Evolutionary conservation across 1,139 yeast genomes (phyloP), one percentile per base, ranked within the genome.

Genomic region (Scheffersomyces titani): DNA sequence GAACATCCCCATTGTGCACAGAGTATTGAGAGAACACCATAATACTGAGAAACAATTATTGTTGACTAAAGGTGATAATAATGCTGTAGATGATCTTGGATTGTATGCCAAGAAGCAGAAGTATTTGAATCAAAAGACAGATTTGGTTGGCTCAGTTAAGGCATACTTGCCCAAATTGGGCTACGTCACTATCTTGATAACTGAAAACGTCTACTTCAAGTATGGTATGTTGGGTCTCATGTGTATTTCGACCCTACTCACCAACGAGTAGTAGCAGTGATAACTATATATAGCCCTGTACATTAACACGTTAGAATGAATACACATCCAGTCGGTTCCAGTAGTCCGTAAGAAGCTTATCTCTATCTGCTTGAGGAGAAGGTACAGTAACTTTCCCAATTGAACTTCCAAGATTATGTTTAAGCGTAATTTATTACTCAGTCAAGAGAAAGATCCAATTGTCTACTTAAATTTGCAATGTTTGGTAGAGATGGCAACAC

Each of bases 61-160:
- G 54, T 81, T 94, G 61, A 96, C 99, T 2, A 94, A 94, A 71
- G 99, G 99, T 70, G 99, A 94, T 72, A 96, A 96, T 72, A 94
- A 94, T 69, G 90, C 94, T 3, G 88, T 90, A 56, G 97, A 94
- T 72, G 99, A 94, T 73, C 81, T 94, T 64, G 89, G 91, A 20
- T 80, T 94, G 52, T 94, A 96, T 69, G 90, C 94, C 1, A 82
- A 85, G 63, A 87, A 85, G 58, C 96, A 92, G 69, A 78, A 78
- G 55, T 94, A 94, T 64, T 78, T 94, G 65, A 87, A 91, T 65
- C 87, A 92, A 62, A 82, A 86, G 52, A 79, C 77, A 20, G 98
- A 96, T 69, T 82, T 94, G 56, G 86, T 92, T 16, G 99, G 99
- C 2, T 87, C 93, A 5, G 99, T 94, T 36, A 89, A 88, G 73